A percentile compares a stretch with the other conserved stretches of the same genome.
Evolutionary conservation across 2,329 filamentous ascomycete species (phyloP).

Genomic region (Ceratocystis papillata): DNA sequence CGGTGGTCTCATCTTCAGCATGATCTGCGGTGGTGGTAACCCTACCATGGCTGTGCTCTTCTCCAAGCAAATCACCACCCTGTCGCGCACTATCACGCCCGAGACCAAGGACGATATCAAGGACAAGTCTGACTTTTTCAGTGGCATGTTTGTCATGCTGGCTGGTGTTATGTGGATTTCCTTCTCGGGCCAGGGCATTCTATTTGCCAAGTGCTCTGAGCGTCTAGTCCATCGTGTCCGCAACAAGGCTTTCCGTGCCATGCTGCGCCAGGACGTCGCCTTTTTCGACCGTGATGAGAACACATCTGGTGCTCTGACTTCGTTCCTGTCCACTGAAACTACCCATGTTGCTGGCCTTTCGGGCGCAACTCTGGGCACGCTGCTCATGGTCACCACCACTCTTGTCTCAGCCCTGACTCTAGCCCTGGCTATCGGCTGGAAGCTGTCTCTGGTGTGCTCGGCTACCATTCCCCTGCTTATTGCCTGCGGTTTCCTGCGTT

Average conservation of each 20-base stretch:
- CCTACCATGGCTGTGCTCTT: constrained; percentile 68
- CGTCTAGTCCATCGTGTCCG: constrained; percentile 72
- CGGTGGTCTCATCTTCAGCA: constrained; percentile 59
- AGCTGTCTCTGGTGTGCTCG: constrained; percentile 72
- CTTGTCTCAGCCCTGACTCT: constrained; percentile 62
- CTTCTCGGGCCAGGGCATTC: constrained; percentile 56
- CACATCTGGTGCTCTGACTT: constrained; percentile 76
- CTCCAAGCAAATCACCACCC: constrained; percentile 69
- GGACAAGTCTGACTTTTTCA: constrained; percentile 72
- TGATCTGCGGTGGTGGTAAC: constrained; percentile 72
- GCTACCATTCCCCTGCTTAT: constrained; percentile 67
- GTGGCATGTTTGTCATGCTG: constrained; percentile 77
- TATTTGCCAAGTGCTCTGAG: constrained; percentile 81
- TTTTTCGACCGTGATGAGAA: constrained; percentile 90
- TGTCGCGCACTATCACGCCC: constrained; percentile 45
- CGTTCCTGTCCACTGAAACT: constrained; percentile 79
- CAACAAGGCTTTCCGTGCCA: constrained; percentile 69
- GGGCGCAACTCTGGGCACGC: constrained; percentile 75
- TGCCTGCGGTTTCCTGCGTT: constrained; percentile 74
- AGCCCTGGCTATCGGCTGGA: constrained; percentile 71
- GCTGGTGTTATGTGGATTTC: constrained; percentile 61
- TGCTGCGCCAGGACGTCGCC: constrained; percentile 83
- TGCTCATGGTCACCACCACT: constrained; percentile 70
- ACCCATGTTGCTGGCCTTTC: constrained; percentile 81
- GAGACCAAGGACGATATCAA: constrained; percentile 47